These are phyloP conservation scores for Notholithocarpus densiflorus DNA, from an alignment of 306 rosid species.

Conservation along the genomic window DNA sequence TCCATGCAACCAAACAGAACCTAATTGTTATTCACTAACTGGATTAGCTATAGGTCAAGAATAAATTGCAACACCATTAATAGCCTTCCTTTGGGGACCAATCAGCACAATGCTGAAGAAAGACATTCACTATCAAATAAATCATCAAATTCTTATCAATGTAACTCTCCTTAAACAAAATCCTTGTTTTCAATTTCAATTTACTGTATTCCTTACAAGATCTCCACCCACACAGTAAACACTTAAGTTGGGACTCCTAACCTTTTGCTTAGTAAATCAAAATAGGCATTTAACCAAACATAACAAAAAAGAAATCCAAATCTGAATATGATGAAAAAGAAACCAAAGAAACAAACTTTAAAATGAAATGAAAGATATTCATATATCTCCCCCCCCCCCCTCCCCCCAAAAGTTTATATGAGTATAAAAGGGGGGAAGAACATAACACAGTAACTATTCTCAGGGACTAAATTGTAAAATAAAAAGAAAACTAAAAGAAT, in stretches of 20 bases:
- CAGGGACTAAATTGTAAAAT: background rate
- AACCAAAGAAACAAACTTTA: too few relatives aligned
- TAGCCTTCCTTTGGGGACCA: background rate
- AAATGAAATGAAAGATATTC: too few relatives aligned
- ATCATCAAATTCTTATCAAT: conserved; percentile 5
- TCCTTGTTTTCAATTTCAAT: background rate
- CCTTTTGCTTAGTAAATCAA: conserved; percentile 18
- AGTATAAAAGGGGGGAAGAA: background rate
- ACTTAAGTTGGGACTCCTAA: conserved; percentile 19
- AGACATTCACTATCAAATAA: background rate
- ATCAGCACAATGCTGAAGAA: background rate
- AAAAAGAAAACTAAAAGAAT: background rate
- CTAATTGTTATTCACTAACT: background rate
- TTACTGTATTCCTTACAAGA: conserved; percentile 10
- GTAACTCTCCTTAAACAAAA: background rate
- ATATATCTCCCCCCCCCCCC: background rate
- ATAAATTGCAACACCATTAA: background rate
- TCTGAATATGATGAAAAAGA: conserved; percentile 5
- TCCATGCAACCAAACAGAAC: background rate
- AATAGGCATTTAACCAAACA: conserved; percentile 13
- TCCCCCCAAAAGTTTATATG: background rate
- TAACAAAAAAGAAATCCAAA: conserved; percentile 3
- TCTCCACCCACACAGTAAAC: conserved; percentile 10
- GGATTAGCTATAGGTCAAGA: background rate
- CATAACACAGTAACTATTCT: conserved; percentile 9